Conservation (phyloP, 1,284 basidiomycete genomes). For the Trichosporon asahii region DNA sequence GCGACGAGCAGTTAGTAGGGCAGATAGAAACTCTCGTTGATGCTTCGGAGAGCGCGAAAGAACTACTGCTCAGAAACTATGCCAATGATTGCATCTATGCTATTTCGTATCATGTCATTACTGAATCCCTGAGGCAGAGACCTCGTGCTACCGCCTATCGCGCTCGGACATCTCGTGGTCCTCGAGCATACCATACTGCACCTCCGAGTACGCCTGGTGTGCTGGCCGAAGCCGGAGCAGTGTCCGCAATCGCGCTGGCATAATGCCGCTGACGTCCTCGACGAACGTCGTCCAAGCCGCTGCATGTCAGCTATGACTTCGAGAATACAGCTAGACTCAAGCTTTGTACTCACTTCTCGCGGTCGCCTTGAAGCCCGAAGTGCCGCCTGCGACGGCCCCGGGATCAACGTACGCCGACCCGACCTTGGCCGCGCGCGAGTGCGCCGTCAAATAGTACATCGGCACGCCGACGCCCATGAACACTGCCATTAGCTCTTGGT, state of each 20-base stretch:
- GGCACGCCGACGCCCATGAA: conserved; percentile 64
- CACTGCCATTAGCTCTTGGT: conserved; percentile 33
- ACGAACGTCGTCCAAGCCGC: not conserved
- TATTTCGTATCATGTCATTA: not conserved
- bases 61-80: not conserved
- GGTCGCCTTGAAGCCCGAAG: not conserved
- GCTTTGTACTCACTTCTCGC: not conserved
- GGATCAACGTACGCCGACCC: not conserved
- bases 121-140: not conserved
- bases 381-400: not conserved
- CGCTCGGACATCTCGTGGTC: conserved; percentile 6
- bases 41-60: no score
- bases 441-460: conserved; percentile 73
- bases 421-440: conserved; percentile 23
- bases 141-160: not conserved
- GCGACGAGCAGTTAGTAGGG: no score
- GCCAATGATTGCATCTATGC: not conserved
- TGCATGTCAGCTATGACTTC: not conserved
- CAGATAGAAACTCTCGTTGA: no score
- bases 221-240: not conserved
- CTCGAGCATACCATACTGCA: not conserved
- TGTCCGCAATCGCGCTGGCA: not conserved
- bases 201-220: not conserved
- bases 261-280: not conserved
- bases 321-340: not conserved